Percentiles rank a stretch among this genome's conserved stretches.
phyloP scores from a whole-genome alignment of 164 flowering plant species.

The Vitis labrusca region DNA sequence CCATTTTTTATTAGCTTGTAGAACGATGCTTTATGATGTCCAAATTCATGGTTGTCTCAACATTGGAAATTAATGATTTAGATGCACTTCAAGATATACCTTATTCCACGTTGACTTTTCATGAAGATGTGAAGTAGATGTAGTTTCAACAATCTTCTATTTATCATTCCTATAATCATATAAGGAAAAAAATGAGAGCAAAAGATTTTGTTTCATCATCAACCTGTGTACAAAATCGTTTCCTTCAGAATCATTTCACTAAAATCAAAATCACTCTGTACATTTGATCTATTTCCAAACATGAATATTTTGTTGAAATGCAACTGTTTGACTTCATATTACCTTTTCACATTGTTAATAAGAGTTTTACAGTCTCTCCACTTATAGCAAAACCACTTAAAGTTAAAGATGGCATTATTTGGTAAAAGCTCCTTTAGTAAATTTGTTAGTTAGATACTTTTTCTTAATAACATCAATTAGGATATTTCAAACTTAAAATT shows the following conservation, averaged over 20 bases:
- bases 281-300: background rate
- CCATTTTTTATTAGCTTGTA: background rate
- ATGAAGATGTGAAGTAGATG: conserved; percentile 17
- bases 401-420: no score
- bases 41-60: background rate
- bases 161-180: conserved; percentile 39
- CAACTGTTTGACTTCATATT: no score
- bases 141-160: conserved; percentile 30
- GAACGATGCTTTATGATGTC: background rate
- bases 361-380: no score
- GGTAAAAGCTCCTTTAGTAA: no score
- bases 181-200: background rate
- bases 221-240: no score
- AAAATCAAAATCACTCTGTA: background rate
- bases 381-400: no score
- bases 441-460: no score
- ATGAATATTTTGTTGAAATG: no score
- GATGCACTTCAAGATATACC: conserved; percentile 23
- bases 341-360: no score
- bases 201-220: background rate
- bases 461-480: no score
- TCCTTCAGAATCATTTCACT: background rate
- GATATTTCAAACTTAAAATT: no score
- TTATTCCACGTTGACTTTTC: conserved; percentile 37
- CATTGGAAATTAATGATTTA: no score